Evolutionary conservation across 2,329 filamentous ascomycete genomes (phyloP).

Genomic region (Phyllosticta citrichinensis): DNA sequence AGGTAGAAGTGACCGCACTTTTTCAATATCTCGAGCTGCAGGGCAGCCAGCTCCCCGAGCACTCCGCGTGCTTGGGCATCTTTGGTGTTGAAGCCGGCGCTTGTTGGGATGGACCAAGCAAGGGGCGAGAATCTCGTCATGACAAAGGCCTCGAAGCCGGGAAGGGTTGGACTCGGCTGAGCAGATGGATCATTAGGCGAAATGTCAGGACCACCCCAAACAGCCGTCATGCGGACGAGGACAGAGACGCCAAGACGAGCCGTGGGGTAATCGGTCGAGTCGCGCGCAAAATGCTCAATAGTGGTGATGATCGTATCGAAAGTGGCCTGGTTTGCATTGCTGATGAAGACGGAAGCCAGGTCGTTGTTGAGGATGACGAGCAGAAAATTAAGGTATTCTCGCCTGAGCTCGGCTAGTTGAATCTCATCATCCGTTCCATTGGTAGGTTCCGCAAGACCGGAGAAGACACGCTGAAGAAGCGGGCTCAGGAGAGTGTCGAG

Average conservation of each 20-base stretch:
- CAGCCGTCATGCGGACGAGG: conserved; percentile 68
- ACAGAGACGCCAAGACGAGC: conserved; percentile 72
- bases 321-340: conserved; percentile 76
- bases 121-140: conserved; percentile 80
- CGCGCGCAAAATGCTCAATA: conserved; percentile 73
- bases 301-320: conserved; percentile 84
- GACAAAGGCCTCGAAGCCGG: conserved; percentile 87
- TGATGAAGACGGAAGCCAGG: conserved; percentile 78
- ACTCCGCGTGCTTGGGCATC: conserved; percentile 87
- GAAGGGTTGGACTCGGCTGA: conserved; percentile 39
- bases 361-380: conserved; percentile 86
- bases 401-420: conserved; percentile 78
- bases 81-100: conserved; percentile 67
- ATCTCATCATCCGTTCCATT: conserved; percentile 94
- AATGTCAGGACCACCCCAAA: conserved; percentile 79
- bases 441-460: conserved; percentile 71
- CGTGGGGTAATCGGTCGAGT: conserved; percentile 56
- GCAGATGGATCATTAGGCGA: conserved; percentile 12
- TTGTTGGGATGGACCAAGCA: conserved; percentile 79
- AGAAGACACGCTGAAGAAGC: conserved; percentile 80
- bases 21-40: conserved; percentile 82
- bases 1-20: conserved; percentile 83
- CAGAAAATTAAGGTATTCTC: conserved; percentile 92
- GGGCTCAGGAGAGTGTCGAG: conserved; percentile 83
- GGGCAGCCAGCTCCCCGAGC: conserved; percentile 71